These are phyloP conservation scores for Neoboletus brunneissimus DNA, from an alignment of 768 basidiomycete genomes.

Conservation along the genomic window DNA sequence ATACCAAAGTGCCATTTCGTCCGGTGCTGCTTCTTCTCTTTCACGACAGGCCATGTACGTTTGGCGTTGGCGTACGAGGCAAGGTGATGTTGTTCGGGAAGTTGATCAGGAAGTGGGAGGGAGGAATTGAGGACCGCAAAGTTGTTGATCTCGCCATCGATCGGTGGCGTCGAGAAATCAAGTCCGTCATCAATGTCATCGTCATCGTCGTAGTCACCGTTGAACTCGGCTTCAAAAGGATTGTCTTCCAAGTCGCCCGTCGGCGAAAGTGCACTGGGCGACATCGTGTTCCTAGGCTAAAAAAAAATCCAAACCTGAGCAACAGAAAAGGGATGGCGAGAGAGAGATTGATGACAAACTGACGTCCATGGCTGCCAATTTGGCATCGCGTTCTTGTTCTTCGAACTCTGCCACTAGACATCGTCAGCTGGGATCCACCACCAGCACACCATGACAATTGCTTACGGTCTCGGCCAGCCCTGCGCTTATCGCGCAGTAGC, in stretches of 20 bases:
- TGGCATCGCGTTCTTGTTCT: slow-evolving; percentile 83
- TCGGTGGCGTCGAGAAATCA: slow-evolving; percentile 45
- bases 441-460: slow-evolving; percentile 10
- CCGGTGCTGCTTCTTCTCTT: slow-evolving; percentile 69
- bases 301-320: slow-evolving; percentile 2
- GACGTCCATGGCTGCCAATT: slow-evolving; percentile 78
- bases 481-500: slow-evolving; percentile 83
- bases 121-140: slow-evolving; percentile 91
- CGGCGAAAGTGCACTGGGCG: slow-evolving; percentile 66
- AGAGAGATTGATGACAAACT: slow-evolving; percentile 34
- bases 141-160: slow-evolving; percentile 46
- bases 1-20: slow-evolving; percentile 99
- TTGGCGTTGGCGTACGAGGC: slow-evolving; percentile 59
- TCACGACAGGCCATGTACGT: slow-evolving; percentile 41
- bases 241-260: slow-evolving; percentile 66
- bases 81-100: slow-evolving; percentile 66
- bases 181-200: slow-evolving; percentile 54
- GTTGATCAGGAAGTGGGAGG: slow-evolving; percentile 66
- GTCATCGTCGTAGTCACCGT: slow-evolving; percentile 36
- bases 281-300: slow-evolving; percentile 69
- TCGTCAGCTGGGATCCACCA: slow-evolving; percentile 12
- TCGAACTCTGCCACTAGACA: slow-evolving; percentile 68
- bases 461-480: slow-evolving; percentile 83
- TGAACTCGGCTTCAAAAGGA: slow-evolving; percentile 78
- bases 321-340: not conserved